Evolutionary conservation across 345 rosid species (phyloP).

Genomic region (Moringa oleifera): DNA sequence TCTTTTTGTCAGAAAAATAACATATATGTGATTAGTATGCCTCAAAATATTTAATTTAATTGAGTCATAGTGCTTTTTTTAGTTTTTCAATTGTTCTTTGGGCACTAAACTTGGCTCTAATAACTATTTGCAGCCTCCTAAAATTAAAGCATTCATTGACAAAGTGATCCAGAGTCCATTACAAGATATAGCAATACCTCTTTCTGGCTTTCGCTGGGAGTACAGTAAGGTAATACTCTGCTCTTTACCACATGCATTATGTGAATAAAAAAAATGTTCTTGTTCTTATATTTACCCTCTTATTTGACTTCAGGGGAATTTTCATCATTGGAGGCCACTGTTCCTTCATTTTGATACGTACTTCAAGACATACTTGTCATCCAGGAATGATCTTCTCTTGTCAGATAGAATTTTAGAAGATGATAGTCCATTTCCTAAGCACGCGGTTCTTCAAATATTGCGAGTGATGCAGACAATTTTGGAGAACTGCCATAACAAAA

Average conservation of each 20-base stretch:
- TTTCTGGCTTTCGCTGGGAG: conserved; percentile 93
- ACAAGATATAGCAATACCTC: conserved; percentile 95
- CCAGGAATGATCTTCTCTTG: conserved; percentile 77
- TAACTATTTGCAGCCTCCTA: conserved; percentile 61
- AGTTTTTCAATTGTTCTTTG: neutral
- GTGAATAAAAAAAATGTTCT: neutral
- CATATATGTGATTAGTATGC: no score
- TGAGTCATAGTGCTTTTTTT: neutral
- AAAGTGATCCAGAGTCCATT: conserved; percentile 96
- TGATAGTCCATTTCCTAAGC: conserved; percentile 70
- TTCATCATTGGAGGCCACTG: conserved; percentile 95
- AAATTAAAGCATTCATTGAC: conserved; percentile 81
- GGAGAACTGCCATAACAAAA: conserved; percentile 89
- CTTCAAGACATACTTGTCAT: conserved; percentile 71
- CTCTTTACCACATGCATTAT: neutral
- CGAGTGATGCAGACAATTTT: conserved; percentile 83
- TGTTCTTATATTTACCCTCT: conserved; percentile 20
- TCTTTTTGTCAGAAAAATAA: no score
- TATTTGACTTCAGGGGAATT: conserved; percentile 66
- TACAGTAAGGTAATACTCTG: conserved; percentile 59
- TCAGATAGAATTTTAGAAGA: conserved; percentile 69
- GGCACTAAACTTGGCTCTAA: conserved; percentile 7
- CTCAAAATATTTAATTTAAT: neutral
- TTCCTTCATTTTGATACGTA: conserved; percentile 91
- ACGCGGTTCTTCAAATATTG: conserved; percentile 78